Evolutionary conservation across 1,284 basidiomycete genomes (phyloP), one percentile per base, ranked within the genome.

Genomic region (Microbotryum saponariae): DNA sequence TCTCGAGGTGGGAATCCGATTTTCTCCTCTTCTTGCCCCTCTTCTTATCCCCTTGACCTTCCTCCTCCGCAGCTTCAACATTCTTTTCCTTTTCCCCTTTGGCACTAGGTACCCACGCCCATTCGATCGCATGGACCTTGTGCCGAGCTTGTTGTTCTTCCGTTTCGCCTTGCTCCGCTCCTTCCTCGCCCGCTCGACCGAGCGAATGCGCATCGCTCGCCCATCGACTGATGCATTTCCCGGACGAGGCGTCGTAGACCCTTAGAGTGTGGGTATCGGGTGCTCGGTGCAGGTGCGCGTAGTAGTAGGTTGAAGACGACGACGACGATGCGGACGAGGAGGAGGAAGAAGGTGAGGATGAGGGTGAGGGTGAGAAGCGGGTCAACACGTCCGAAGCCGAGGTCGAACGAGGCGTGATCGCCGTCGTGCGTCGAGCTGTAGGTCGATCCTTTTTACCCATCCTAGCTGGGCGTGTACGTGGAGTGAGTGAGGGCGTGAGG

Each of bases 1-100:
- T 52, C 58, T 16, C 65, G 9, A 50, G 42, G 21, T 25, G 37
- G 37, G 54, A 61, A 52, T 69, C 67, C 16, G 58, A 60, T 63
- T 69, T 69, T 55, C 67, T 59, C 25, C 67, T 58, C 57, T 69
- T 69, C 64, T 69, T 69, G 62, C 67, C 65, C 8, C 67, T 52
- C 48, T 64, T 66, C 3, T 45, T 44, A 5, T 29, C 57, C 53
- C 55, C 57, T 42, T 56, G 61, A 6, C 3, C 59, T 42, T 50
- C 49, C 7, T n/a, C 53, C 37, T 54, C 44, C 2, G n/a, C 9
- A 12, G 4, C 46, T 20, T 42, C 25, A 6, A 29, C 52, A 7
- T 20, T 27, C 6, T 27, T 27, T 5, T 23, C 48, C 14, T 23
- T 21, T 1, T 50, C 14, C 6, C 9, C 0, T 10, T 50, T 14